Evolutionary conservation across 257 asterid genomes (phyloP), one percentile per base, ranked within the genome.

Genomic region (Solanum peruvianum): DNA sequence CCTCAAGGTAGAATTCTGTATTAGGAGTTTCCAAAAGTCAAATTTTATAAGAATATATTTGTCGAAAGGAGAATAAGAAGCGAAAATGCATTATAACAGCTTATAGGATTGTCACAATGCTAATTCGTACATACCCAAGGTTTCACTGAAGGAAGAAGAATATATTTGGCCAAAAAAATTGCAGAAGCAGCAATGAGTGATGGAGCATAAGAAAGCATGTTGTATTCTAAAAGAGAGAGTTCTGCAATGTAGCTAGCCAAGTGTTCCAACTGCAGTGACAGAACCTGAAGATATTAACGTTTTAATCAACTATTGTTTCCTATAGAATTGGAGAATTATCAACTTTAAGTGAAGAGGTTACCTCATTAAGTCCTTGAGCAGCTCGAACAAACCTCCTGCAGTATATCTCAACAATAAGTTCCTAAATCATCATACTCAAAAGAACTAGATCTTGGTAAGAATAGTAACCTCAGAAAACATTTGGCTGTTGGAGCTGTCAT

Each of bases 331-430:
- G 39, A 78, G 42, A 27, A 45, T 35, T 27, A n/a, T 45, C 8
- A 45, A 15, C 41, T 3, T 27, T 27, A 18, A 15, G 18, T 10
- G 47, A 11, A 56, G 56, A 67, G 70, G 72, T 62, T 92, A 94
- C 99, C 98, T 97, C 98, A 52, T 94, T 88, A 9, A 89, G 88
- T 9, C 95, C 97, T 94, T 95, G 98, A 86, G 98, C 98, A 58
- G 91, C 99, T 10, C 98, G 96, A 69, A 94, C 94, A 41, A 95
- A 97, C 91, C 98, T 91, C 98, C 99, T 96, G 71, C 12, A 84
- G 56, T 52, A 86, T 86, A 25, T 81, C 56, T 37, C 72, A 88
- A 86, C 47, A 16, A 35, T 88, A 27, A 83, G 42, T 20, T 64
- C 86, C 49, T 70, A 35, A 62, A 62, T 75, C 82, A 58, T 86